These are phyloP conservation scores for Phytophthora constricta DNA, from an alignment of 352 stramenopile genomes.

Conservation along the genomic window DNA sequence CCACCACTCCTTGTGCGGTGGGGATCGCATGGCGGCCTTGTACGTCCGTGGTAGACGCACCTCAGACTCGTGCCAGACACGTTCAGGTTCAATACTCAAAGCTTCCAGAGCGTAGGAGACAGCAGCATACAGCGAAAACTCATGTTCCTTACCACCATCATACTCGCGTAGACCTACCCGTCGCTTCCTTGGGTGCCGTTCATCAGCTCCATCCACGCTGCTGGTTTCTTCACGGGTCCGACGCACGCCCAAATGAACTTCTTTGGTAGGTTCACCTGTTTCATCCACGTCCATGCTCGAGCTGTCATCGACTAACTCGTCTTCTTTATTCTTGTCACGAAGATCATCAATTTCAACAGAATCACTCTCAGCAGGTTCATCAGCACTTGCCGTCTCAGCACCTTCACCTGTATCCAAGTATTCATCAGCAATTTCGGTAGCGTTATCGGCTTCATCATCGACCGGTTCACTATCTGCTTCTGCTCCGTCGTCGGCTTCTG, in stretches of 20 bases:
- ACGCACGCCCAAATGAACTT: neutral
- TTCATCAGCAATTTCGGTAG: too few species aligned
- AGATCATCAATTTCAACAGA: too few species aligned
- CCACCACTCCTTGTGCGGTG: slow-evolving; percentile 7
- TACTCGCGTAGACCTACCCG: neutral
- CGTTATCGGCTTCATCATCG: too few species aligned
- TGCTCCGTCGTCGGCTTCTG: too few species aligned
- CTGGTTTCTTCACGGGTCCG: neutral
- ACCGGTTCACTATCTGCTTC: too few species aligned
- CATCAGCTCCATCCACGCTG: neutral
- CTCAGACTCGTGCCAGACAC: slow-evolving; percentile 2
- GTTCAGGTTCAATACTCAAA: neutral
- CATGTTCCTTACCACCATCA: neutral
- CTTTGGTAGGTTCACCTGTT: neutral
- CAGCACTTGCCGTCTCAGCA: too few species aligned
- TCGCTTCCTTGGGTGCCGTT: neutral
- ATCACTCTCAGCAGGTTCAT: too few species aligned
- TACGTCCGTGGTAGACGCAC: slow-evolving; percentile 3
- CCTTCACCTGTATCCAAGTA: too few species aligned
- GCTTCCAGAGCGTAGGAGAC: neutral
- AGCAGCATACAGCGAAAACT: neutral
- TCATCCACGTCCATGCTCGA: neutral
- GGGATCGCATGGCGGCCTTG: neutral
- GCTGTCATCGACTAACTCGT: neutral
- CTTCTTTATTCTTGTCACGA: too few species aligned